These are phyloP conservation scores for Saccharomyces mikatae DNA, from an alignment of 805 yeast species.

Conservation along the genomic window DNA sequence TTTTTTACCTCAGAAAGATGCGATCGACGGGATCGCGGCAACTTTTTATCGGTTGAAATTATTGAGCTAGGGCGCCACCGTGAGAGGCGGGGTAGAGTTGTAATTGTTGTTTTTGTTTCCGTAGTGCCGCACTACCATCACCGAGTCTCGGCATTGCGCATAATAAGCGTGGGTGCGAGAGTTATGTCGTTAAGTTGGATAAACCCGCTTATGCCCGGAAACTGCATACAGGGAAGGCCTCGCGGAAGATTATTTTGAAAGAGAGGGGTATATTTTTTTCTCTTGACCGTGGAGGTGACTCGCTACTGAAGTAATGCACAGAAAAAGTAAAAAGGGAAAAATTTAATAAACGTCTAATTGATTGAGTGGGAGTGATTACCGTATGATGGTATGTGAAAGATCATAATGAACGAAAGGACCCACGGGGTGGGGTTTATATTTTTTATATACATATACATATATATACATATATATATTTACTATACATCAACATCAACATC, in stretches of 20 bases:
- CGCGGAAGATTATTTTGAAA: neutral
- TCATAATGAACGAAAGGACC: neutral
- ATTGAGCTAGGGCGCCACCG: neutral
- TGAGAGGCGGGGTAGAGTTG: neutral
- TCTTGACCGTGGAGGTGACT: neutral
- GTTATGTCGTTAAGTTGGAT: neutral
- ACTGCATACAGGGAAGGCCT: neutral
- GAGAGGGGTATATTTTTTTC: neutral
- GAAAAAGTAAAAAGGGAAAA: too few species aligned
- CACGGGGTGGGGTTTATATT: neutral
- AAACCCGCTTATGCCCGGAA: neutral
- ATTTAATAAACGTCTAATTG: too few species aligned
- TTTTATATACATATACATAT: neutral
- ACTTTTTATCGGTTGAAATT: neutral
- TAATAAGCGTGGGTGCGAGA: neutral
- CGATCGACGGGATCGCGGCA: neutral
- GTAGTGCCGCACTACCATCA: neutral
- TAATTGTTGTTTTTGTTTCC: neutral
- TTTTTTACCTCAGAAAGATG: neutral
- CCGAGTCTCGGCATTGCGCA: neutral
- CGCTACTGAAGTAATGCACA: neutral
- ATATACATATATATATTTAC: slow-evolving; percentile 1
- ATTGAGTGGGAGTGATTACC: neutral
- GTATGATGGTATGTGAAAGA: neutral
- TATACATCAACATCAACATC: neutral